A percentile compares a stretch with the other conserved stretches of the same genome.
Evolutionary conservation across 1,139 yeast species (phyloP).

Genomic region (Saccharomyces hybrid): DNA sequence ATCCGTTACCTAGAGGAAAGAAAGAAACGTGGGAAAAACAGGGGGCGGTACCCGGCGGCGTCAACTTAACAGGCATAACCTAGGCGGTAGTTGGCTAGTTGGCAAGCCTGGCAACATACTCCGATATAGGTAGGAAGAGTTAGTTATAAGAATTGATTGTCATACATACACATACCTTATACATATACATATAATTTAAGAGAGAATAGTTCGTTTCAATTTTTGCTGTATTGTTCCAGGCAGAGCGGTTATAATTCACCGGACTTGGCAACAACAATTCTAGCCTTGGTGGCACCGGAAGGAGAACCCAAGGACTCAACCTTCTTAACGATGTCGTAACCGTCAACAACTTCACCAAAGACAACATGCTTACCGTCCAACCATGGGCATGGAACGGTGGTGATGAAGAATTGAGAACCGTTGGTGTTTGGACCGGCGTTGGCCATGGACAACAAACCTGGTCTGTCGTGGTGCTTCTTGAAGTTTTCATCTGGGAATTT

Average conservation of each 20-base stretch:
- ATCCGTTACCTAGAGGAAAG: not conserved
- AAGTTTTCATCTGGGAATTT: conserved; percentile 96
- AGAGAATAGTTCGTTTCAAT: not conserved
- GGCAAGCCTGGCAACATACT: not conserved
- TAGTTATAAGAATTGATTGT: not conserved
- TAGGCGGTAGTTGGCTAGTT: not conserved
- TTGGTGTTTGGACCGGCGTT: conserved; percentile 99
- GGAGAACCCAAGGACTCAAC: conserved; percentile 80
- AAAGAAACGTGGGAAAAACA: not conserved
- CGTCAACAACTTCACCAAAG: conserved; percentile 92
- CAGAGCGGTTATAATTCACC: conserved; percentile 59
- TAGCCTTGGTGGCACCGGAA: conserved; percentile 75
- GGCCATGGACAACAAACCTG: conserved; percentile 97
- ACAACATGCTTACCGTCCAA: conserved; percentile 99
- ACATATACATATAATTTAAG: not conserved
- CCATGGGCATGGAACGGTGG: conserved; percentile 95
- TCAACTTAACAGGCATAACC: not conserved
- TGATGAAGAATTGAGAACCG: conserved; percentile 98
- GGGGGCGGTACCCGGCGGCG: not conserved
- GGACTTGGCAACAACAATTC: conserved; percentile 68
- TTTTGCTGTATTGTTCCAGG: not conserved
- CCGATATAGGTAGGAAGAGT: no score
- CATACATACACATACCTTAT: not conserved
- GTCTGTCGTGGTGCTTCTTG: conserved; percentile 71
- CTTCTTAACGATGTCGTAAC: conserved; percentile 85